Evolutionary conservation across 2,329 filamentous ascomycete genomes (phyloP), one percentile per base, ranked within the genome.

Genomic region (Phoma sp.): DNA sequence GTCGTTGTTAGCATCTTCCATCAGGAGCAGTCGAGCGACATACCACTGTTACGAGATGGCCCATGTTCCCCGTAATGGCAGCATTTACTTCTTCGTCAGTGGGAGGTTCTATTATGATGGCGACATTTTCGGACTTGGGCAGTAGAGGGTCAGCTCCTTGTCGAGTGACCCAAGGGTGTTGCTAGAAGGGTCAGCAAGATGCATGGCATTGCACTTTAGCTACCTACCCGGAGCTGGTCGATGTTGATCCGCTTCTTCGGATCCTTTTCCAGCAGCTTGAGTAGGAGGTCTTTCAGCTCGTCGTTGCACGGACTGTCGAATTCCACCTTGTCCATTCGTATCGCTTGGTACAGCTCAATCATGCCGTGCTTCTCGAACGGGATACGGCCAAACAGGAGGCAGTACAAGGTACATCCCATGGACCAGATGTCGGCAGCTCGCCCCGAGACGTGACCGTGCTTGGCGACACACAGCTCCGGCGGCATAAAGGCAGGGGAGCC

Each of bases 371-470:
- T 85, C 68, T 93, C 89, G 70, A 98, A 99, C 0, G 95, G 95
- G 58, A 99, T 88, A 44, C 81, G 83, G 29, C 95, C 95, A 68
- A 96, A 98, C 57, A 90, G 88, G 35, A 99, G 82, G 73, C 95
- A 99, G 73, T 94, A 98, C 2, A 99, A 80, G 1, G 93, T 96
- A 8, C 97, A 88, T 6, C 95, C 95, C 94, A 98, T 98, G 3
- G 94, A 96, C 95, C 95, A 99, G 49, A 99, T 92, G 75, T 99
- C 95, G 4, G 92, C 92, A 4, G 94, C 92, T 65, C 86, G 90
- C 10, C 95, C 95, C 2, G 91, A 94, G 1, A 98, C 88, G 62
- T 93, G 88, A 0, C 91, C 91, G 71, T 97, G 94, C 67, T 86
- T 92, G 7, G 87, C 85, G 21, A 93, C 88, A 69, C 95, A 99